A percentile compares a stretch with the other conserved stretches of the same genome.
Evolutionary conservation across 2,329 filamentous ascomycete species (phyloP).

Genomic region (Geosmithia flava): DNA sequence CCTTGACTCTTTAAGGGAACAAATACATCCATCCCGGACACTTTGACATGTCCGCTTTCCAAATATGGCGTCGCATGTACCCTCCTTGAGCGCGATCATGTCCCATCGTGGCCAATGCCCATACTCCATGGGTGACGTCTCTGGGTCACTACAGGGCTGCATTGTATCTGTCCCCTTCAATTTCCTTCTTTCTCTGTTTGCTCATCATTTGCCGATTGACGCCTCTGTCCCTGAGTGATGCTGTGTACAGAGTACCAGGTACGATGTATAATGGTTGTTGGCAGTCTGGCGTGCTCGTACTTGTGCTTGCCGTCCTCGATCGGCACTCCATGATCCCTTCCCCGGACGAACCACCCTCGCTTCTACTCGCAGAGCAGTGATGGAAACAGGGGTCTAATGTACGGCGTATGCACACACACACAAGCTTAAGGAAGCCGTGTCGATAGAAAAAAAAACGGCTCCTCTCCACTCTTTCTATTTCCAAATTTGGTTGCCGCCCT

Average conservation of each 20-base stretch:
- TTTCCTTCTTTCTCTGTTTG: neutral
- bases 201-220: neutral
- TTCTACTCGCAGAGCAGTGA: too few relatives aligned
- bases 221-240: neutral
- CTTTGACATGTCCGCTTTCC: neutral
- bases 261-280: too few relatives aligned
- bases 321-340: too few relatives aligned
- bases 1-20: too few relatives aligned
- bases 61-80: neutral
- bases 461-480: neutral
- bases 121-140: neutral
- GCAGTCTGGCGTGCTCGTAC: too few relatives aligned
- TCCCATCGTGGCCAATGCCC: neutral
- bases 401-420: too few relatives aligned
- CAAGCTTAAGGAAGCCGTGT: too few relatives aligned
- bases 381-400: too few relatives aligned
- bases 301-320: too few relatives aligned
- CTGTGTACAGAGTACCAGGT: neutral
- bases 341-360: too few relatives aligned
- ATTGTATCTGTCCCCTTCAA: neutral
- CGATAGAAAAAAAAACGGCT: neutral
- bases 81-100: neutral
- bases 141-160: neutral
- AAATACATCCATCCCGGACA: too few relatives aligned
- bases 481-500: neutral